Conservation (phyloP, 176 grass and related monocot genomes). For the Oryza longistaminata region DNA sequence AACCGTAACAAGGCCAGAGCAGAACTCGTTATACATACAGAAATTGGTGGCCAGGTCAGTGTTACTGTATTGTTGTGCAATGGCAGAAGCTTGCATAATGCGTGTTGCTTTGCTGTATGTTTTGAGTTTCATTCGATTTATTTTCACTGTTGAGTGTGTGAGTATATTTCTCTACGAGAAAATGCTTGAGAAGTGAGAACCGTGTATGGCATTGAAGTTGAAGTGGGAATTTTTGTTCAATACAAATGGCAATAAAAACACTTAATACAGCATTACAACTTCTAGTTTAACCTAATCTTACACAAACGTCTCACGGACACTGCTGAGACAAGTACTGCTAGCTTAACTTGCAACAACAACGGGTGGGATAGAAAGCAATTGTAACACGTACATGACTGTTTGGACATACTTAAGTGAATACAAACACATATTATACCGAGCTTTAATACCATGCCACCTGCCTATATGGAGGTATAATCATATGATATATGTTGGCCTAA, state of each 20-base stretch:
- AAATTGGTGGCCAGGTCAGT: neutral
- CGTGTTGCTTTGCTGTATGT: neutral
- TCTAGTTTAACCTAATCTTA: constrained; percentile 9
- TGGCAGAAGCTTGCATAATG: neutral
- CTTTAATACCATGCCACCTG: too few relatives aligned
- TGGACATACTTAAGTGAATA: too few relatives aligned
- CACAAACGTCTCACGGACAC: neutral
- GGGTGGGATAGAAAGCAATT: constrained; percentile 57
- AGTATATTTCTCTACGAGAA: too few relatives aligned
- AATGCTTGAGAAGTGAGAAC: too few relatives aligned
- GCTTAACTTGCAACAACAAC: constrained; percentile 22
- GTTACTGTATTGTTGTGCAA: neutral
- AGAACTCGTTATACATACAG: neutral
- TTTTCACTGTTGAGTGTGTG: too few relatives aligned
- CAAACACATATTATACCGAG: too few relatives aligned
- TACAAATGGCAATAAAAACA: too few relatives aligned
- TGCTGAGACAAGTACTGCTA: neutral
- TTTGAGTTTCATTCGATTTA: neutral
- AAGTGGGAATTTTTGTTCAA: too few relatives aligned
- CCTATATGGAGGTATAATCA: too few relatives aligned
- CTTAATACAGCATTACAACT: neutral
- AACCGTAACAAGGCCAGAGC: neutral
- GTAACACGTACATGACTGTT: too few relatives aligned
- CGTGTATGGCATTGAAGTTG: too few relatives aligned
- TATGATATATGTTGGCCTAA: too few relatives aligned